These are phyloP conservation scores for Globisporangium cystogenes DNA, from an alignment of 352 stramenopile species.

Conservation along the genomic window DNA sequence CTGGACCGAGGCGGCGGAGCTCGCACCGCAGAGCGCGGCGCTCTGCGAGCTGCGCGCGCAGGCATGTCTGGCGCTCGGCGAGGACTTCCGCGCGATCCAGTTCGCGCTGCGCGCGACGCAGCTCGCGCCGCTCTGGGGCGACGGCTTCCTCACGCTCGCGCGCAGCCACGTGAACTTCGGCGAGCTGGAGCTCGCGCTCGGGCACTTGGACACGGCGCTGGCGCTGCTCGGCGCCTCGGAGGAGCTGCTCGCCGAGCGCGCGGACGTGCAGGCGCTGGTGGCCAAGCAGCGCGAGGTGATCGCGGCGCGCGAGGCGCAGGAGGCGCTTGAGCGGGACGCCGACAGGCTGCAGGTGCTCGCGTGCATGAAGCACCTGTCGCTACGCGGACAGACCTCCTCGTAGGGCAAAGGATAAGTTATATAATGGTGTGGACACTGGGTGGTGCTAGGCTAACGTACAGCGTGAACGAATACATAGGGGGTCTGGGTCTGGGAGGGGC, in stretches of 20 bases:
- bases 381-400: constrained; percentile 49
- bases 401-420: background rate
- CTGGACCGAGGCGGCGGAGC: constrained; percentile 51
- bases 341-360: constrained; percentile 61
- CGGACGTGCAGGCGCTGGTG: constrained; percentile 40
- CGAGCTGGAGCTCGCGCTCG: constrained; percentile 54
- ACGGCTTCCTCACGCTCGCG: constrained; percentile 64
- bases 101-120: constrained; percentile 52
- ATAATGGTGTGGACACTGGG: constrained; percentile 1
- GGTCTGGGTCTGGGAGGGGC: too few relatives aligned
- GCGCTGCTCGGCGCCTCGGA: constrained; percentile 29
- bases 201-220: constrained; percentile 44
- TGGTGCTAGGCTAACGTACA: constrained; percentile 15
- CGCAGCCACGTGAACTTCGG: constrained; percentile 77
- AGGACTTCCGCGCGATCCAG: constrained; percentile 76
- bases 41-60: constrained; percentile 72
- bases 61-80: constrained; percentile 54
- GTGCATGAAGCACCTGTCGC: constrained; percentile 60
- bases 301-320: constrained; percentile 33
- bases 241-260: constrained; percentile 39
- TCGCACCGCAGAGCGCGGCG: constrained; percentile 38
- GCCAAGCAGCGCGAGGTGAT: constrained; percentile 33
- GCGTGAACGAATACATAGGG: constrained; percentile 20
- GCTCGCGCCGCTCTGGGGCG: constrained; percentile 49
- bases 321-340: constrained; percentile 21